phyloP scores from a whole-genome alignment of 768 basidiomycete genomes.

The Suillus americanus region DNA sequence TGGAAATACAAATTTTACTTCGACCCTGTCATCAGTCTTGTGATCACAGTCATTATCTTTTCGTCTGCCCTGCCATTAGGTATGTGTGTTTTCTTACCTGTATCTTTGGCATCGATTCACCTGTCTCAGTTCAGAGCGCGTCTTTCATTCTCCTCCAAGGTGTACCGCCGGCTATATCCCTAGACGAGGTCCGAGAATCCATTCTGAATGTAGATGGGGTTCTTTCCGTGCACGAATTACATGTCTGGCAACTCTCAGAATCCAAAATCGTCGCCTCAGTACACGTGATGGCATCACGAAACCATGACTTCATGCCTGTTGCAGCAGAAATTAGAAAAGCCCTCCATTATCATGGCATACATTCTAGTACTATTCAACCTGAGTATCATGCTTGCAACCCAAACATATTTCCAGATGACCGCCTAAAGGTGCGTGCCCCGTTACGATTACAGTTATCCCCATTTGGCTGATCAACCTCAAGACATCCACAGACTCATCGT shows the following conservation, averaged over 20 bases:
- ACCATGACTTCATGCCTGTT: conserved; percentile 89
- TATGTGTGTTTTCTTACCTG: conserved; percentile 32
- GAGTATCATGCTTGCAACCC: conserved; percentile 57
- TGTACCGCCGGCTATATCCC: conserved; percentile 84
- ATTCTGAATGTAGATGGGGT: conserved; percentile 85
- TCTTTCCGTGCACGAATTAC: conserved; percentile 84
- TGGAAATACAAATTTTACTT: conserved; percentile 89
- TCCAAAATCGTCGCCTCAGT: conserved; percentile 94
- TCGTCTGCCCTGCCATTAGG: conserved; percentile 91
- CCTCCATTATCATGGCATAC: conserved; percentile 90
- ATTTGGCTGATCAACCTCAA: conserved; percentile 20
- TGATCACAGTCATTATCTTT: conserved; percentile 97
- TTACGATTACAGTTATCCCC: conserved; percentile 4
- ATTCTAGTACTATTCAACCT: conserved; percentile 93
- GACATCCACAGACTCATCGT: conserved; percentile 55
- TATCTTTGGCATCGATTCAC: conserved; percentile 8
- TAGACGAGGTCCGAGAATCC: conserved; percentile 83
- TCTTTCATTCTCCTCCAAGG: conserved; percentile 95
- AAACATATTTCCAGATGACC: conserved; percentile 42
- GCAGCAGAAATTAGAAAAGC: conserved; percentile 80
- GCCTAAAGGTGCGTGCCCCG: conserved; percentile 42
- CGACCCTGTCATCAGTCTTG: conserved; percentile 89
- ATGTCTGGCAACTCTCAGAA: conserved; percentile 98
- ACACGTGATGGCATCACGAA: conserved; percentile 82
- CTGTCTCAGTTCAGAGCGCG: conserved; percentile 69